Evolutionary conservation across 2,329 filamentous ascomycete species (phyloP).

Genomic region (Rutstroemia sp.): DNA sequence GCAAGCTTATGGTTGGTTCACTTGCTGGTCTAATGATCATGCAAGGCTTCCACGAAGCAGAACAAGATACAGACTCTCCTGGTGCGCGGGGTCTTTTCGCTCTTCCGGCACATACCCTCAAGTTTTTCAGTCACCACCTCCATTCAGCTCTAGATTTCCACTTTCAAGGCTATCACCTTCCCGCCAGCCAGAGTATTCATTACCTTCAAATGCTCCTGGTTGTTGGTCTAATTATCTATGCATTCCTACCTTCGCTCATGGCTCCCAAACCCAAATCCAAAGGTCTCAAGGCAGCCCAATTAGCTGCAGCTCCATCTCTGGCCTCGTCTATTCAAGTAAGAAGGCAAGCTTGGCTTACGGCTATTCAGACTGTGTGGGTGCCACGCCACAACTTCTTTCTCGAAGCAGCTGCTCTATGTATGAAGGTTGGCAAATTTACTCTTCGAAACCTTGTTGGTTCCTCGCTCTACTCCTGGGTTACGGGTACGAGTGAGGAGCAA

Average conservation of each 20-base stretch:
- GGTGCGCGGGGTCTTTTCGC: conserved; percentile 61
- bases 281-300: conserved; percentile 42
- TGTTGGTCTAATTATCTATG: conserved; percentile 46
- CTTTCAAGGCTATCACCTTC: conserved; percentile 46
- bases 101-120: conserved; percentile 52
- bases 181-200: conserved; percentile 38
- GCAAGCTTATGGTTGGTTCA: conserved; percentile 81
- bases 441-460: conserved; percentile 70
- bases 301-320: conserved; percentile 57
- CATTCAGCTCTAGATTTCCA: conserved; percentile 36
- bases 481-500: conserved; percentile 74
- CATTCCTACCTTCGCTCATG: conserved; percentile 48
- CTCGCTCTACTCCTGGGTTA: conserved; percentile 69
- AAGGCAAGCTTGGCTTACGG: conserved; percentile 85
- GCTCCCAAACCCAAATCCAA: conserved; percentile 37
- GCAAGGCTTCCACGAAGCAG: conserved; percentile 62
- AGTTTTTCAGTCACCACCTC: conserved; percentile 38
- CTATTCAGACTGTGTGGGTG: conserved; percentile 87
- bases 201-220: conserved; percentile 47
- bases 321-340: conserved; percentile 80
- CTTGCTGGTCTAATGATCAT: conserved; percentile 88
- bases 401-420: conserved; percentile 70
- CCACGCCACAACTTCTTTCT: conserved; percentile 80
- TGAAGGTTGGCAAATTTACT: conserved; percentile 78
- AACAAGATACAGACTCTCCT: conserved; percentile 55